A percentile compares a stretch with the other conserved stretches of the same genome.
Evolutionary conservation across 2,329 filamentous ascomycete genomes (phyloP).

Genomic region (Trichothecium roseum): DNA sequence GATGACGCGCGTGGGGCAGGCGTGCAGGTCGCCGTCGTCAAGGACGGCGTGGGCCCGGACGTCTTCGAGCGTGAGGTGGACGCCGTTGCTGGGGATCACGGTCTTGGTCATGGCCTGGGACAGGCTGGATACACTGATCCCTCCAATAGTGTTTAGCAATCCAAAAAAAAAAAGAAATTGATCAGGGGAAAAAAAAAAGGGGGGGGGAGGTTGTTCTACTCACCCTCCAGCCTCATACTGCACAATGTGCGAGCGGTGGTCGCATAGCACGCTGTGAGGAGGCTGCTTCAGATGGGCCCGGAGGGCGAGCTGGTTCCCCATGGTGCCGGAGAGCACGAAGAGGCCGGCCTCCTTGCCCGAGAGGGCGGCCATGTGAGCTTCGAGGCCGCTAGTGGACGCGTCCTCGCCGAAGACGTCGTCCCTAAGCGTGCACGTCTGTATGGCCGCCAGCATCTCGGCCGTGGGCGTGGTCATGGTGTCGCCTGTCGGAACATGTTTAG

Average conservation of each 20-base stretch:
- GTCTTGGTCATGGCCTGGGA: constrained; percentile 61
- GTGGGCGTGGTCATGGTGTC: constrained; percentile 63
- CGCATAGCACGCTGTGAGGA: constrained; percentile 71
- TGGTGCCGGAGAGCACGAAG: constrained; percentile 81
- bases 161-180: too few species aligned
- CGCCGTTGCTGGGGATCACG: constrained; percentile 58
- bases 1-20: constrained; percentile 71
- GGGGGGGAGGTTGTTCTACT: constrained; percentile 9
- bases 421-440: constrained; percentile 61
- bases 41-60: constrained; percentile 55
- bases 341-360: constrained; percentile 68
- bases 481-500: constrained; percentile 18
- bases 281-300: constrained; percentile 69
- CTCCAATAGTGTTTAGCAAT: not conserved
- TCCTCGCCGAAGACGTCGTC: constrained; percentile 84
- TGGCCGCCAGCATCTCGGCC: constrained; percentile 69
- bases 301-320: constrained; percentile 85
- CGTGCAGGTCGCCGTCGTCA: constrained; percentile 57
- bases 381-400: constrained; percentile 63
- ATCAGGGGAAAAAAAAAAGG: not conserved
- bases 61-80: constrained; percentile 69
- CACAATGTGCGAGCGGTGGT: constrained; percentile 69
- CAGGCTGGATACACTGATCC: constrained; percentile 52
- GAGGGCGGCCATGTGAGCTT: constrained; percentile 62
- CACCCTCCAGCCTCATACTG: constrained; percentile 54